A percentile compares a stretch with the other conserved stretches of the same genome.
These are phyloP conservation scores for Talaromyces sp. DNA, from an alignment of 2,329 filamentous ascomycete genomes.

Conservation along the genomic window DNA sequence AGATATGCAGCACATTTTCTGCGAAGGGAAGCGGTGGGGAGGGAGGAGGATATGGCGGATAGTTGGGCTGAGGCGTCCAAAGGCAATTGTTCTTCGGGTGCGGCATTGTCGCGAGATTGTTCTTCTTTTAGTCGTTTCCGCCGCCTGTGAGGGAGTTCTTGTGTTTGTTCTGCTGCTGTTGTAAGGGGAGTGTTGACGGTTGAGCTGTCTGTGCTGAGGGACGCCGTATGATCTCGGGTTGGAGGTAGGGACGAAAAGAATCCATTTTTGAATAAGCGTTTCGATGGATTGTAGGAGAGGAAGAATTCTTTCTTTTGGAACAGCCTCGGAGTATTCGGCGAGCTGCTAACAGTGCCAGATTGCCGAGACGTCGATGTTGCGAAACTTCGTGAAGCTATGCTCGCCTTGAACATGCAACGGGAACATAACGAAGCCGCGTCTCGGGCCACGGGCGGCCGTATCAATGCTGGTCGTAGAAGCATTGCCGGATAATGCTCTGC, in stretches of 20 bases:
- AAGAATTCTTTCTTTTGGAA: conserved; percentile 43
- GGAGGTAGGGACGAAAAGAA: conserved; percentile 27
- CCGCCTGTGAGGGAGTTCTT: conserved; percentile 44
- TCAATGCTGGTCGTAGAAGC: conserved; percentile 37
- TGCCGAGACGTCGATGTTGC: conserved; percentile 32
- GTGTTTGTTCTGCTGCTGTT: conserved; percentile 21
- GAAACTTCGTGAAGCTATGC: conserved; percentile 31
- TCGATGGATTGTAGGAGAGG: conserved; percentile 34
- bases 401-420: conserved; percentile 33
- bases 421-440: conserved; percentile 35
- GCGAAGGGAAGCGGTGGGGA: conserved; percentile 57
- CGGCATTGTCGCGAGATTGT: not conserved
- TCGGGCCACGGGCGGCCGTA: conserved; percentile 34
- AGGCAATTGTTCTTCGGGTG: conserved; percentile 41
- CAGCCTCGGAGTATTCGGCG: conserved; percentile 27
- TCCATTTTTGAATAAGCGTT: conserved; percentile 24
- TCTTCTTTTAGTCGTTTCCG: conserved; percentile 44
- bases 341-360: conserved; percentile 30
- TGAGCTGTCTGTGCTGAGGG: conserved; percentile 12
- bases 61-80: conserved; percentile 63
- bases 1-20: conserved; percentile 78
- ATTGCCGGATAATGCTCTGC: conserved; percentile 25
- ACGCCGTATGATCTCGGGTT: conserved; percentile 22
- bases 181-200: not conserved
- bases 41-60: conserved; percentile 56